These are phyloP conservation scores for Radiomyces spectabilis DNA, from an alignment of 192 early-diverging fungal species.

Conservation along the genomic window DNA sequence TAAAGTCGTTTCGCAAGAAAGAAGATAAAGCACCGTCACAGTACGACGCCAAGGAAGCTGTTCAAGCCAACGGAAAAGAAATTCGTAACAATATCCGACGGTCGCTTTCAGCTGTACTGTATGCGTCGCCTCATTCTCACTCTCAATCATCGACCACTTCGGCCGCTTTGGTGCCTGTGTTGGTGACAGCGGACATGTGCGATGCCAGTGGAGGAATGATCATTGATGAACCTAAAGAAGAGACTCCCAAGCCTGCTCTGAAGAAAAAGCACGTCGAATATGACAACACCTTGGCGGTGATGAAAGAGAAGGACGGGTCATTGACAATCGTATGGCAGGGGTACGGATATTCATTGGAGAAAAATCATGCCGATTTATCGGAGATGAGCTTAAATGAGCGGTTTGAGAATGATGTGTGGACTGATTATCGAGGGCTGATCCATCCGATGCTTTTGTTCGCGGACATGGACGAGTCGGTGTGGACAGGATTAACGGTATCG, in stretches of 20 bases:
- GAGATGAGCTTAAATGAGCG: not conserved
- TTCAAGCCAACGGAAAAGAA: conserved; percentile 5
- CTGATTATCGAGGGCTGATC: conserved; percentile 9
- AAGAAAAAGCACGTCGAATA: conserved; percentile 12
- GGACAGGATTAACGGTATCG: conserved; percentile 2
- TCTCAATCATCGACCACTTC: not conserved
- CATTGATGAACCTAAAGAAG: not conserved
- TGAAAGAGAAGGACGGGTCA: not conserved
- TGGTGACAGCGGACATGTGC: conserved; percentile 11
- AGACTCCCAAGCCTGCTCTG: not conserved
- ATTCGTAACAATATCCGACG: conserved; percentile 9
- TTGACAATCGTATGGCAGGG: conserved; percentile 16
- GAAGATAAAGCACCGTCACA: not conserved
- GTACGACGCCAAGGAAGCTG: conserved; percentile 4
- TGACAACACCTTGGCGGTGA: conserved; percentile 9
- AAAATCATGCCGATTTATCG: not conserved
- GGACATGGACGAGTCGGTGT: not conserved
- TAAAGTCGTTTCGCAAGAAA: conserved; percentile 7
- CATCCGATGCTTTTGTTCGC: conserved; percentile 15
- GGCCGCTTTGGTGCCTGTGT: conserved; percentile 9
- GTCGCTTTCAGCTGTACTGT: conserved; percentile 15
- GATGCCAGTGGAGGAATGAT: conserved; percentile 2
- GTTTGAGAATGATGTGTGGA: conserved; percentile 11
- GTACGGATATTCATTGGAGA: conserved; percentile 7
- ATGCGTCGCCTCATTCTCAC: conserved; percentile 11